Evolutionary conservation across 2,329 filamentous ascomycete species (phyloP).

Genomic region (Aspergillus luchuensis): DNA sequence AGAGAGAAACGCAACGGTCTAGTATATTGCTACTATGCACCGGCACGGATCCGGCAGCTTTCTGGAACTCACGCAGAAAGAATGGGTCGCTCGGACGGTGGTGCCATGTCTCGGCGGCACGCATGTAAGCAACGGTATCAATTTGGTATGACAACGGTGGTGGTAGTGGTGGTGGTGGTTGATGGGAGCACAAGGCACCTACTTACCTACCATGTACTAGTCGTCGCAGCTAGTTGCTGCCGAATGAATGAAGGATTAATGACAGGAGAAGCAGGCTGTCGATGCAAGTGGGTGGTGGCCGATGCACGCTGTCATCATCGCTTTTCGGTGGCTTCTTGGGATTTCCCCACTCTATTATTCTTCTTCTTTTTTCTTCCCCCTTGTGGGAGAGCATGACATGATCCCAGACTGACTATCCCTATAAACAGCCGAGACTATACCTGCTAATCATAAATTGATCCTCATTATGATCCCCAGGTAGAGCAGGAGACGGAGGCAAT

Average conservation of each 20-base stretch:
- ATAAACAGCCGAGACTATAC: neutral
- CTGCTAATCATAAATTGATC: neutral
- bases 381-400: neutral
- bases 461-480: neutral
- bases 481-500: neutral
- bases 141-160: neutral
- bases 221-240: no score
- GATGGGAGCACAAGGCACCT: neutral
- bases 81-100: neutral
- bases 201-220: neutral
- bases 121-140: slow-evolving; percentile 1
- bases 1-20: neutral
- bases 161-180: neutral
- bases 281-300: neutral
- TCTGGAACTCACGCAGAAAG: neutral
- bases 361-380: no score
- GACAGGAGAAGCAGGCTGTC: neutral
- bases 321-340: neutral
- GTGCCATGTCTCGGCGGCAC: neutral
- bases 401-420: neutral
- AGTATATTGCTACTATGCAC: neutral
- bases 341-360: neutral
- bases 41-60: neutral
- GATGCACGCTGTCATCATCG: neutral
- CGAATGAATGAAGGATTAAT: no score